These are phyloP conservation scores for Euryodendron excelsum DNA, from an alignment of 148 eudicot genomes.

Conservation along the genomic window DNA sequence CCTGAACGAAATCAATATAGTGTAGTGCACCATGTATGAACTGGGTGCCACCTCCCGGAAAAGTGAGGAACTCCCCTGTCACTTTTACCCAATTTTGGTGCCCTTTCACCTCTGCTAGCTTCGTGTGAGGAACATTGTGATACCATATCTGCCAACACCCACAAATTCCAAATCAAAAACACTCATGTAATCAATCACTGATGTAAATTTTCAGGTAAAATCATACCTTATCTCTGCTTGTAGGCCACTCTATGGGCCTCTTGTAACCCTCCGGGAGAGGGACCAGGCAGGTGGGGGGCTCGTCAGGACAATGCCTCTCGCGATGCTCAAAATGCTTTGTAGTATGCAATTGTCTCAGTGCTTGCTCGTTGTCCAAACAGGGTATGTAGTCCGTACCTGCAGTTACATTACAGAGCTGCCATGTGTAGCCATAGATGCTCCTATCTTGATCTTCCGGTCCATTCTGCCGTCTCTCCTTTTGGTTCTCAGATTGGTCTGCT, in stretches of 20 bases:
- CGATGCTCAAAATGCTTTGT: slow-evolving; percentile 74
- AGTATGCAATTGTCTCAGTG: slow-evolving; percentile 38
- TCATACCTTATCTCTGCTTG: not conserved
- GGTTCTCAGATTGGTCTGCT: slow-evolving; percentile 55
- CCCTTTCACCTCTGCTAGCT: slow-evolving; percentile 72
- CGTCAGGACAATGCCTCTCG: slow-evolving; percentile 86
- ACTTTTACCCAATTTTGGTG: slow-evolving; percentile 87
- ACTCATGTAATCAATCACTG: not conserved
- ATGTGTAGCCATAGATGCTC: slow-evolving; percentile 40
- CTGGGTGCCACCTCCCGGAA: slow-evolving; percentile 91
- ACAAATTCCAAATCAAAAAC: not conserved
- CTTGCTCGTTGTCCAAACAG: slow-evolving; percentile 78
- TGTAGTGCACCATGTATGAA: slow-evolving; percentile 81
- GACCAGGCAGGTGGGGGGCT: slow-evolving; percentile 40
- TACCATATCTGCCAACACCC: slow-evolving; percentile 69
- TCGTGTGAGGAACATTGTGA: slow-evolving; percentile 68
- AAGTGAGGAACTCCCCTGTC: slow-evolving; percentile 63
- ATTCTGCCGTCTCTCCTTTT: slow-evolving; percentile 58
- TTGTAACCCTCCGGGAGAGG: not conserved
- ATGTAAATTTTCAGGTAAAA: not conserved
- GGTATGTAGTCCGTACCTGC: slow-evolving; percentile 82
- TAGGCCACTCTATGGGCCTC: not conserved
- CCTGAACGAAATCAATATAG: slow-evolving; percentile 69
- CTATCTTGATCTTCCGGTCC: slow-evolving; percentile 30
- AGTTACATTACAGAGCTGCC: slow-evolving; percentile 74